A percentile compares a stretch with the other conserved stretches of the same genome.
Evolutionary conservation across 345 rosid genomes (phyloP).

Genomic region (Mangifera indica): DNA sequence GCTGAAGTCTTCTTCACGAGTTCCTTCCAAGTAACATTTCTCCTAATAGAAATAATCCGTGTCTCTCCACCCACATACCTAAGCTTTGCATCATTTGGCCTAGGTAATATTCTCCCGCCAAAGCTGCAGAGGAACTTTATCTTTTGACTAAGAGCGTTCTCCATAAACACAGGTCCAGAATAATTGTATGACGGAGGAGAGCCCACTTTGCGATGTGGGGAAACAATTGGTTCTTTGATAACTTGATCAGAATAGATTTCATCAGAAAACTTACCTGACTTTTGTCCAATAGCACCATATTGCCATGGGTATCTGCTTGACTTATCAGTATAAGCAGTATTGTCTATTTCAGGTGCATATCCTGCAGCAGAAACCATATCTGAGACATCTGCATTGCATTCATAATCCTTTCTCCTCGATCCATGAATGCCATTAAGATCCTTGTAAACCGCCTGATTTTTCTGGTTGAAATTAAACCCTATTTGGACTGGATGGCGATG

Average conservation of each 20-base stretch:
- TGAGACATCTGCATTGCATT: conserved; percentile 26
- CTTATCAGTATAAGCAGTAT: conserved; percentile 24
- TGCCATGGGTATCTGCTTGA: conserved; percentile 30
- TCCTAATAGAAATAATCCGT: conserved; percentile 65
- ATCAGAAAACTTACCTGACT: conserved; percentile 21
- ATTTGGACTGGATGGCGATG: conserved; percentile 16
- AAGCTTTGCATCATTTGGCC: conserved; percentile 82
- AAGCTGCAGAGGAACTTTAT: conserved; percentile 87
- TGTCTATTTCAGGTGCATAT: conserved; percentile 28
- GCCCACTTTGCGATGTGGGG: conserved; percentile 21
- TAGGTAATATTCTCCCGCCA: conserved; percentile 74
- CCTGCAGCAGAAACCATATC: conserved; percentile 36
- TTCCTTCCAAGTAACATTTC: conserved; percentile 51
- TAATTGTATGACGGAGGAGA: conserved; percentile 44
- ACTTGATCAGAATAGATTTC: conserved; percentile 21
- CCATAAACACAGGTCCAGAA: conserved; percentile 27
- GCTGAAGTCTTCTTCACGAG: conserved; percentile 61
- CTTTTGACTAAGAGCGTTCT: conserved; percentile 32
- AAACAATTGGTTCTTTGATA: conserved; percentile 9
- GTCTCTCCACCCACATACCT: conserved; percentile 94
- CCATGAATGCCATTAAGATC: conserved; percentile 42
- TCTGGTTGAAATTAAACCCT: conserved; percentile 27
- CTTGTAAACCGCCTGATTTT: conserved; percentile 35
- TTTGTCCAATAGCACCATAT: conserved; percentile 24
- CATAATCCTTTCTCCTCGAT: conserved; percentile 41